These are phyloP conservation scores for Chaetoceros tenuissimus DNA, from an alignment of 108 stramenopile genomes.

Conservation along the genomic window DNA sequence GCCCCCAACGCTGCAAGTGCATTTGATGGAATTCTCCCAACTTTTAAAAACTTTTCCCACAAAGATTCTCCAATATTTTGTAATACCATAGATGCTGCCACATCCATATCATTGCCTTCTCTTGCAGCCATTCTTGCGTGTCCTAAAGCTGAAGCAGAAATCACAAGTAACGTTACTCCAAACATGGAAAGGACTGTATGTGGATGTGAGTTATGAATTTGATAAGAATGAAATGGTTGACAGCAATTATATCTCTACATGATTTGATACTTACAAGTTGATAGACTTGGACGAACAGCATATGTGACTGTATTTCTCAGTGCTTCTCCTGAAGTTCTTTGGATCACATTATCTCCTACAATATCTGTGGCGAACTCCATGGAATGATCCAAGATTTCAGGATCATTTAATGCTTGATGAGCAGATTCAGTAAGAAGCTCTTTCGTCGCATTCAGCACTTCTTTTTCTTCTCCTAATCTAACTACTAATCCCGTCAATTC, in stretches of 20 bases:
- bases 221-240: no score
- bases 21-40: conserved; percentile 15
- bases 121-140: conserved; percentile 15
- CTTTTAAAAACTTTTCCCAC: conserved; percentile 11
- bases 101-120: conserved; percentile 14
- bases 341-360: conserved; percentile 81
- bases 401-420: conserved; percentile 75
- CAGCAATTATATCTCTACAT: no score
- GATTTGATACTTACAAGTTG: conserved; percentile 5
- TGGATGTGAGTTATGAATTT: no score
- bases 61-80: conserved; percentile 6
- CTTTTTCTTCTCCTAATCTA: conserved; percentile 51
- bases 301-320: conserved; percentile 75
- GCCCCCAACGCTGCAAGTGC: conserved; percentile 16
- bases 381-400: conserved; percentile 79
- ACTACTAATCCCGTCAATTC: conserved; percentile 56
- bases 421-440: conserved; percentile 59
- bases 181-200: conserved; percentile 5
- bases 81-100: conserved; percentile 7
- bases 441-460: conserved; percentile 50
- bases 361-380: conserved; percentile 89
- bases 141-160: conserved; percentile 9
- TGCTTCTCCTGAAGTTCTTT: conserved; percentile 77
- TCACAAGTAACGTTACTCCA: conserved; percentile 16
- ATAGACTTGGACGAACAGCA: conserved; percentile 54